phyloP scores from a whole-genome alignment of 371 early-diverging fungal species.

The Syncephalastrum contaminatum region DNA sequence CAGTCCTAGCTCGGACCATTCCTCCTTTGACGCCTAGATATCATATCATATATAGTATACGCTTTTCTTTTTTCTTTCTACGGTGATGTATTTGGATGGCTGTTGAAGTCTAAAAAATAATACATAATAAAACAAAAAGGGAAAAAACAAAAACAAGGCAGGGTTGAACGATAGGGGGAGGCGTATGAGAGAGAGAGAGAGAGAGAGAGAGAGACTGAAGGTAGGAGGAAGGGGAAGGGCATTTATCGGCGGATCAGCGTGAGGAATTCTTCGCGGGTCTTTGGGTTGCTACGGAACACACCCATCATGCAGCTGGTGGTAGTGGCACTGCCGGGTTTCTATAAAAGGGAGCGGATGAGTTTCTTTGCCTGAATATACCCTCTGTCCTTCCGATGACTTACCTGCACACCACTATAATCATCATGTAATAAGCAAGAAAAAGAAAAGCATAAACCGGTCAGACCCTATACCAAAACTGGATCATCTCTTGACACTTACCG shows the following conservation, averaged over 20 bases:
- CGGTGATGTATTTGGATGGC: background rate
- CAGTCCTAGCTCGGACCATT: too few species aligned
- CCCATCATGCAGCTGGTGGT: constrained; percentile 97
- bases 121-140: background rate
- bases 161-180: background rate
- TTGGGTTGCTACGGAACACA: constrained; percentile 85
- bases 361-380: background rate
- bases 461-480: background rate
- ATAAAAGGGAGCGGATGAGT: constrained; percentile 27
- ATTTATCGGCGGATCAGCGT: constrained; percentile 59
- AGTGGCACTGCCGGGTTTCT: constrained; percentile 93
- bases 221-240: background rate
- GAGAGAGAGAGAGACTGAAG: background rate
- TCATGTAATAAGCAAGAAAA: constrained; percentile 3
- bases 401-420: constrained; percentile 42
- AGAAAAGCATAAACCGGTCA: constrained; percentile 5
- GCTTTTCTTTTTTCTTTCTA: constrained; percentile 2
- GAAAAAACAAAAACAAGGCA: constrained; percentile 2
- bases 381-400: constrained; percentile 10
- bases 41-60: too few species aligned
- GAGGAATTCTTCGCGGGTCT: constrained; percentile 96
- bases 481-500: constrained; percentile 19
- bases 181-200: background rate
- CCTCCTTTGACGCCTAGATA: too few species aligned
- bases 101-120: too few species aligned